Evolutionary conservation across 148 eudicot genomes (phyloP), one percentile per base, ranked within the genome.

Genomic region (Cornus kousa): DNA sequence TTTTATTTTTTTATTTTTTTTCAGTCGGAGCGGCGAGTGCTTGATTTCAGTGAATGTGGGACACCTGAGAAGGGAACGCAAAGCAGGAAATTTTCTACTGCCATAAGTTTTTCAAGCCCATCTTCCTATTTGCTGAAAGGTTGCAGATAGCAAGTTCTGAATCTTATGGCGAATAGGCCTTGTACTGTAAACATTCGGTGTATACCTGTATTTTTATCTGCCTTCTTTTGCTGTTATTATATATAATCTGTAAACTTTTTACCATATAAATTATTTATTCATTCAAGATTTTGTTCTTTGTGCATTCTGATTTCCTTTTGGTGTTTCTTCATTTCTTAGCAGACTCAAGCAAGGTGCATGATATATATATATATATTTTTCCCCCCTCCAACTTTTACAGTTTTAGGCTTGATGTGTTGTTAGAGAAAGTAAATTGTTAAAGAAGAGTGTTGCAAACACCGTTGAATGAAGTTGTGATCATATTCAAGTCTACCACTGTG

Each of bases 21-120:
- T 50, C 91, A 93, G 95, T 73, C 80, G 10, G 97, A 93, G 83
- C 66, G 90, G 50, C 96, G 98, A 7, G 82, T 81, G 19, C 89
- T 94, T n/a, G 98, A 94, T 85, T 94, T 94, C 81, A 91, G 95
- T 50, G 95, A 94, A 78, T 94, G 98, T 64, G 95, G 80, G 31
- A 85, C 93, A 43, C 97, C 98, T 31, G 86, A 75, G 68, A 89
- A 88, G 78, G 79, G 68, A 76, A 68, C 39, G 24, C 87, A 87
- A 75, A 74, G 75, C 75, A 83, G 77, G 50, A 85, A 82, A 57
- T 28, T 14, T 48, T 78, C 88, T 40, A 55, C 79, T 53, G 57
- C 77, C 72, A 83, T 62, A 9, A 80, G 79, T 71, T 84, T 77
- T 70, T 79, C 87, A 24, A 90, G 88, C 71, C 89, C 93, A 13